A percentile compares a stretch with the other conserved stretches of the same genome.
These are phyloP conservation scores for Trichoderma asperelloides DNA, from an alignment of 495 filamentous ascomycete genomes.

Conservation along the genomic window DNA sequence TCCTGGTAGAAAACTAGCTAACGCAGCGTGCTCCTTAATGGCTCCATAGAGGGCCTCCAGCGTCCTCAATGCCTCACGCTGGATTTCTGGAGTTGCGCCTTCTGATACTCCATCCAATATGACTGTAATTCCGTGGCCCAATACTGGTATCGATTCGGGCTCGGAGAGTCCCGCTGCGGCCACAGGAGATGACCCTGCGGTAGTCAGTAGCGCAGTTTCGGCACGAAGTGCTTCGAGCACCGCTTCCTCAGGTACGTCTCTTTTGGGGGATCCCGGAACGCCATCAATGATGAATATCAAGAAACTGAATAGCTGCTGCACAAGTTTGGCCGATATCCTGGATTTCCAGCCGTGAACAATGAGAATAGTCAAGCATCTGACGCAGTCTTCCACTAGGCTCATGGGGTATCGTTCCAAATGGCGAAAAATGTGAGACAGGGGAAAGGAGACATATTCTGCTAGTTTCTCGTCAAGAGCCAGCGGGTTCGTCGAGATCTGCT, in stretches of 20 bases:
- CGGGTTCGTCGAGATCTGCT: conserved; percentile 40
- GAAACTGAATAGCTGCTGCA: conserved; percentile 76
- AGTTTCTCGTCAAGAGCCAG: conserved; percentile 65
- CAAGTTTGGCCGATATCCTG: conserved; percentile 56
- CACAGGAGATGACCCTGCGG: conserved; percentile 18
- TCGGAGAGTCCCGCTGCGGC: conserved; percentile 35
- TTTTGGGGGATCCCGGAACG: conserved; percentile 42
- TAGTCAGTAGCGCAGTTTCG: conserved; percentile 32
- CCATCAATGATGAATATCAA: conserved; percentile 73
- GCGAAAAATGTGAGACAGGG: conserved; percentile 78
- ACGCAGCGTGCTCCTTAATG: conserved; percentile 58
- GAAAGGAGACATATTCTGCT: conserved; percentile 92
- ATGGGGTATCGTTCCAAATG: conserved; percentile 62
- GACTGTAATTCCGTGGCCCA: conserved; percentile 76
- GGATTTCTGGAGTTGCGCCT: conserved; percentile 50
- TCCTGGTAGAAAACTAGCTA: conserved; percentile 80
- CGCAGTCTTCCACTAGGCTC: conserved; percentile 61
- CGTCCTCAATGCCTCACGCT: conserved; percentile 55
- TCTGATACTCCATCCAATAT: conserved; percentile 62
- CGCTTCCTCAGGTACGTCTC: conserved; percentile 58
- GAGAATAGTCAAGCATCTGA: conserved; percentile 64
- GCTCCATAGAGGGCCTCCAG: conserved; percentile 53
- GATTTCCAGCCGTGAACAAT: conserved; percentile 69
- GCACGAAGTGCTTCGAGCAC: conserved; percentile 42
- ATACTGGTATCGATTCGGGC: conserved; percentile 58